Base-by-base conservation (phyloP, 2,329 filamentous ascomycete genomes). In the Xylaria sp. region DNA sequence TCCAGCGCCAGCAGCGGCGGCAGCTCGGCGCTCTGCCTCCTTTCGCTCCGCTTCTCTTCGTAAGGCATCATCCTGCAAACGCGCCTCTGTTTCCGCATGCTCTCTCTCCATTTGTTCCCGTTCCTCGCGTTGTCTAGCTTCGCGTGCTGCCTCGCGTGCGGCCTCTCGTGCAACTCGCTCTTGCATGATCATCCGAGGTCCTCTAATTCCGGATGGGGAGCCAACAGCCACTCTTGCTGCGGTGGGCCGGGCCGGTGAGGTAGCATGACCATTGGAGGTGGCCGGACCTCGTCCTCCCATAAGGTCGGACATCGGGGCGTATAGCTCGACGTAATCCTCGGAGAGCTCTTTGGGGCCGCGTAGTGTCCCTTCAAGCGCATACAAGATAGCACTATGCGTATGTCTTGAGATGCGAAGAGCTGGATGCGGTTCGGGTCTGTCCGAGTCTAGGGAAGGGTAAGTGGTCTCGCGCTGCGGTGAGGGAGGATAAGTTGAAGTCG, bases 141-240 rank as follows among this genome's bases (percentile, higher is more conserved):
- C 91, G 56, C 92, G 83, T 62, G 89, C 89, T 51, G 29, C n/a
- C n/a, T n/a, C n/a, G 18, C 55, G 51, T 8, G 57, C 57, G 16
- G 88, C 85, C 72, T 96, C 91, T 58, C 92, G 83, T 61, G 90
- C 89, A 50, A 84, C 82, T 52, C 92, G 87, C 70, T 92, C 87
- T 72, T 90, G 86, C 92, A 97, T 96, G 66, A 97, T 93, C 75
- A 93, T 89, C 61, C 89, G 86, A 16, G 93, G 93, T 34, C 92
- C 92, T 63, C 88, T 85, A 56, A 97, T 89, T 21, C 89, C 86
- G 54, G 80, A 79, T 8, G 82, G 82, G 13, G 82, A 84, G 61
- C 79, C 78, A 21, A 78, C 78, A 49, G 80, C 79, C 18, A 74
- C 73, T 29, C 82, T 77, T 2, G 77, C 73, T n/a, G 76, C 74